These are phyloP conservation scores for Bimuria novae-zelandiae DNA, from an alignment of 2,329 filamentous ascomycete species.

Conservation along the genomic window DNA sequence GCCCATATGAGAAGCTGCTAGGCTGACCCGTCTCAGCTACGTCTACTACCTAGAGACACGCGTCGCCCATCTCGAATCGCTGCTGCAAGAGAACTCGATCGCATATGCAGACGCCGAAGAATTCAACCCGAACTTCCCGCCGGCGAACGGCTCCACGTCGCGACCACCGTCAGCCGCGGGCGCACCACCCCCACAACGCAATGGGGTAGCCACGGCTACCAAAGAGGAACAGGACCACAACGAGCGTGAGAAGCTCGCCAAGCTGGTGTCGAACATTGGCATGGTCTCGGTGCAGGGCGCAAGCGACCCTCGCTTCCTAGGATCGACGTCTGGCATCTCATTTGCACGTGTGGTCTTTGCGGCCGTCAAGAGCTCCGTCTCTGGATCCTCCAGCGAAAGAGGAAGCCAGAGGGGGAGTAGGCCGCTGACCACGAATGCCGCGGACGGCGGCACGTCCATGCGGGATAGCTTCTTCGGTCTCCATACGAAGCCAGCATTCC, in stretches of 20 bases:
- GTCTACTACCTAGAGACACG: constrained; percentile 93
- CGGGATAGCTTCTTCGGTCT: constrained; percentile 97
- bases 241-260: constrained; percentile 66
- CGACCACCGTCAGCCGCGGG: constrained; percentile 23
- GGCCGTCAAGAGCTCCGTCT: constrained; percentile 79
- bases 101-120: constrained; percentile 71
- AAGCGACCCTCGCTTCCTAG: constrained; percentile 79
- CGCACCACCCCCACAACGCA: constrained; percentile 27
- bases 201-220: constrained; percentile 22
- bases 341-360: constrained; percentile 95
- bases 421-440: constrained; percentile 54
- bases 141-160: constrained; percentile 37
- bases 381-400: constrained; percentile 63
- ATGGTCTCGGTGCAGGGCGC: constrained; percentile 79
- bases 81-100: constrained; percentile 72
- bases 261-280: constrained; percentile 70
- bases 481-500: constrained; percentile 86
- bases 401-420: constrained; percentile 65
- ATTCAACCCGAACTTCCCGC: constrained; percentile 56
- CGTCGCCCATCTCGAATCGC: constrained; percentile 78
- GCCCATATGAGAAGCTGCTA: neutral
- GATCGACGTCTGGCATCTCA: constrained; percentile 86
- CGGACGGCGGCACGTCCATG: constrained; percentile 75
- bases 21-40: constrained; percentile 62
- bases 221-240: constrained; percentile 54